Percentiles rank a stretch among this genome's conserved stretches.
Conservation (phyloP, 805 yeast species). For the Blastobotrys americana region DNA sequence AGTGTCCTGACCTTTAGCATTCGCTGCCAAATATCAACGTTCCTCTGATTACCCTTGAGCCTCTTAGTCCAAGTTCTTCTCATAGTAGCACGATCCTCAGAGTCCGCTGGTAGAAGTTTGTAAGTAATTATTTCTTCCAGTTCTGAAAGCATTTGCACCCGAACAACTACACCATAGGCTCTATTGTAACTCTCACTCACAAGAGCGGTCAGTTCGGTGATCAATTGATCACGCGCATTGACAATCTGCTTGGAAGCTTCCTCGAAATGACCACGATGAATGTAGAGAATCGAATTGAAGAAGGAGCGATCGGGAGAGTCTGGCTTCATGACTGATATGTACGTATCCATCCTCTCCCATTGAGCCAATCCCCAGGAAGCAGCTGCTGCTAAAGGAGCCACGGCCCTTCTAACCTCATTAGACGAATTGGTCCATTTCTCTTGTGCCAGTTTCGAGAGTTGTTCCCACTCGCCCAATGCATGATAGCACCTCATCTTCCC, state of each 20-base stretch:
- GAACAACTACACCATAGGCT: slow-evolving; percentile 92
- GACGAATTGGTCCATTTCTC: slow-evolving; percentile 76
- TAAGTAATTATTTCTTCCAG: slow-evolving; percentile 89
- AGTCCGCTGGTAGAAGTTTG: slow-evolving; percentile 74
- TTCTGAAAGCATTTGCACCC: slow-evolving; percentile 96
- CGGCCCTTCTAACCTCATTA: slow-evolving; percentile 65
- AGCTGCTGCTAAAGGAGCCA: slow-evolving; percentile 97
- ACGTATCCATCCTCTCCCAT: slow-evolving; percentile 94
- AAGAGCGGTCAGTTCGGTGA: slow-evolving; percentile 88
- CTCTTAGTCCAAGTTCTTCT: slow-evolving; percentile 92
- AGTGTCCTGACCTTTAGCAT: slow-evolving; percentile 87
- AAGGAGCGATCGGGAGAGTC: slow-evolving; percentile 94
- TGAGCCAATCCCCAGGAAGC: slow-evolving; percentile 98
- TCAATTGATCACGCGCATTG: slow-evolving; percentile 80
- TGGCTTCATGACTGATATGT: slow-evolving; percentile 79
- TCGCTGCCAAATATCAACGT: slow-evolving; percentile 98
- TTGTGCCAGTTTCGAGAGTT: slow-evolving; percentile 73
- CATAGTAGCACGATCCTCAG: slow-evolving; percentile 70
- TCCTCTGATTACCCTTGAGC: slow-evolving; percentile 86
- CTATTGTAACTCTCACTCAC: slow-evolving; percentile 94
- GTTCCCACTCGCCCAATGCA: slow-evolving; percentile 99
- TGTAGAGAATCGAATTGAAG: slow-evolving; percentile 79
- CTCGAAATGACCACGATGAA: slow-evolving; percentile 79
- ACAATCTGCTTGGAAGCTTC: slow-evolving; percentile 74
- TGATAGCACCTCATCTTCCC: slow-evolving; percentile 98